These are phyloP conservation scores for Aureobasidium zeae DNA, from an alignment of 2,329 filamentous ascomycete genomes.

Conservation along the genomic window DNA sequence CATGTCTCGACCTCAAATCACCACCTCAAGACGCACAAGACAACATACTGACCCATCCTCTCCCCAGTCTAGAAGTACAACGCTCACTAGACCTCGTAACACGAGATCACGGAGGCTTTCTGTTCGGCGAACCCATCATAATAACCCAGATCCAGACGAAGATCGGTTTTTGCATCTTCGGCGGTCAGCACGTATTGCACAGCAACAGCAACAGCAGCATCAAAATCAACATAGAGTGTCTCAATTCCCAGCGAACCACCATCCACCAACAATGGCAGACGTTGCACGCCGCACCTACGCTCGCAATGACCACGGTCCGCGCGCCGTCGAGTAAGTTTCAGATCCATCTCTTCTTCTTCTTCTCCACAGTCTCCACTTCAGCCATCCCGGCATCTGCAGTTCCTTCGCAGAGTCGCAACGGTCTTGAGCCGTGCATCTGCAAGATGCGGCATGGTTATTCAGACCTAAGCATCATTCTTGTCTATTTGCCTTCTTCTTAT, in stretches of 20 bases:
- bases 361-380: background rate
- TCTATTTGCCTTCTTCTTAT: background rate
- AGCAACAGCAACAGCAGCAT: constrained; percentile 9
- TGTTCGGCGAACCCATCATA: background rate
- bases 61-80: background rate
- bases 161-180: constrained; percentile 5
- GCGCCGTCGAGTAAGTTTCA: constrained; percentile 11
- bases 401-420: background rate
- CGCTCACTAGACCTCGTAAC: background rate
- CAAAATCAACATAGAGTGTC: background rate
- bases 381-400: background rate
- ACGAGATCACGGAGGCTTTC: constrained; percentile 7
- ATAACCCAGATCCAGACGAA: background rate
- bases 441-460: background rate
- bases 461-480: background rate
- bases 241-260: background rate
- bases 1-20: background rate
- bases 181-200: constrained; percentile 11
- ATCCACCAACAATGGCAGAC: constrained; percentile 8
- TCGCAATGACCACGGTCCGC: constrained; percentile 15
- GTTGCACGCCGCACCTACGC: constrained; percentile 15
- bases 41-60: constrained; percentile 11
- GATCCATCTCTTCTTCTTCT: background rate
- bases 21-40: background rate
- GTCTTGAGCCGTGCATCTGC: constrained; percentile 5